Evolutionary conservation across 805 yeast species (phyloP).

Genomic region (Starmerella ratchasimensis): DNA sequence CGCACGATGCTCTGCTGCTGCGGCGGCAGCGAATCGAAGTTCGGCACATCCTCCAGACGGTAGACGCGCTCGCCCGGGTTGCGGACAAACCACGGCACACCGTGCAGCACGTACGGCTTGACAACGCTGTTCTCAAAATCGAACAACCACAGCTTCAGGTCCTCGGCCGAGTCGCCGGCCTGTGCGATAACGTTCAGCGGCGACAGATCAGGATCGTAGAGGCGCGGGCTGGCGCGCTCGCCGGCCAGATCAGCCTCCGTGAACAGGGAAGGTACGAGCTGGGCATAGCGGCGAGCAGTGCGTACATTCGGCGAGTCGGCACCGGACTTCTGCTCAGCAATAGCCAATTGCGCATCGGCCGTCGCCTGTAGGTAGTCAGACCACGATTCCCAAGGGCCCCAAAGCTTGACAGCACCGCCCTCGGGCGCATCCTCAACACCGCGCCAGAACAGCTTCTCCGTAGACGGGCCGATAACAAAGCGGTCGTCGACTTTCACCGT

Average conservation of each 20-base stretch:
- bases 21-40: slow-evolving; percentile 52
- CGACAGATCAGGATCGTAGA: slow-evolving; percentile 72
- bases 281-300: slow-evolving; percentile 47
- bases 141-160: slow-evolving; percentile 36
- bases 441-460: slow-evolving; percentile 66
- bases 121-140: slow-evolving; percentile 75
- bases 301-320: slow-evolving; percentile 38
- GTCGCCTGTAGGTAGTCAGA: slow-evolving; percentile 48
- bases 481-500: slow-evolving; percentile 29
- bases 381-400: slow-evolving; percentile 76
- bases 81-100: slow-evolving; percentile 69
- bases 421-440: slow-evolving; percentile 25
- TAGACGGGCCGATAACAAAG: slow-evolving; percentile 67
- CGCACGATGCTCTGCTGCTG: slow-evolving; percentile 66
- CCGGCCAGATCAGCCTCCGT: slow-evolving; percentile 36
- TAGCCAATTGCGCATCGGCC: slow-evolving; percentile 54
- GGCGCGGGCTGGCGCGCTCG: slow-evolving; percentile 54
- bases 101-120: slow-evolving; percentile 68
- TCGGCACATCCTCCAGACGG: slow-evolving; percentile 61
- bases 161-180: slow-evolving; percentile 17
- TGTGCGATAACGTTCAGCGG: slow-evolving; percentile 65
- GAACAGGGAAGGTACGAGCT: slow-evolving; percentile 46
- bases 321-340: slow-evolving; percentile 39
- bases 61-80: slow-evolving; percentile 83
- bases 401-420: slow-evolving; percentile 32